These are phyloP conservation scores for Yamadazyma insecticola DNA, from an alignment of 805 yeast species.

Conservation along the genomic window DNA sequence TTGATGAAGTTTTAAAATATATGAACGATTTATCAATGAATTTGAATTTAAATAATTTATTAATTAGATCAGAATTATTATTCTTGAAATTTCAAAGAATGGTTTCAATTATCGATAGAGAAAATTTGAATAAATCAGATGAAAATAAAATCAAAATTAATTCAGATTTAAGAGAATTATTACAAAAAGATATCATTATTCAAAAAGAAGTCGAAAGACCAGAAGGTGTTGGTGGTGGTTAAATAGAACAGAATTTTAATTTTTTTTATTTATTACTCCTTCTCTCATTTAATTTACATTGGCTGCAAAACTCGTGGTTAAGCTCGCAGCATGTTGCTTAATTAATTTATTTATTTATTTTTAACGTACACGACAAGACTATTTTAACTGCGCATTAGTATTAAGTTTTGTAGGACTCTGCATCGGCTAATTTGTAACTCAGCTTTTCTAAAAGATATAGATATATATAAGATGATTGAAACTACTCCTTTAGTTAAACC, in stretches of 20 bases:
- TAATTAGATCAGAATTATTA: constrained; percentile 79
- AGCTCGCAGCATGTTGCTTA: too few species aligned
- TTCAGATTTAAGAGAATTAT: constrained; percentile 53
- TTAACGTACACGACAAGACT: too few species aligned
- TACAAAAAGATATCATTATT: constrained; percentile 58
- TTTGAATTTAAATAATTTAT: constrained; percentile 67
- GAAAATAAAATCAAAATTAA: constrained; percentile 29
- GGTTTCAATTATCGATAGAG: constrained; percentile 71
- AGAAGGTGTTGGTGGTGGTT: constrained; percentile 44
- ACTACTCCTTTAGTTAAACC: constrained; percentile 9
- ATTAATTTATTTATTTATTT: too few species aligned
- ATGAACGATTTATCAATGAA: constrained; percentile 85
- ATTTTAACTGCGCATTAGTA: too few species aligned
- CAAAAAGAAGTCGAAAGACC: constrained; percentile 54
- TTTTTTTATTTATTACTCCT: too few species aligned
- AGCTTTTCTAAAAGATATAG: too few species aligned
- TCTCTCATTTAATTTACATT: too few species aligned
- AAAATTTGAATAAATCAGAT: constrained; percentile 18
- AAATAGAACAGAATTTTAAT: too few species aligned
- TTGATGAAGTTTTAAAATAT: constrained; percentile 89
- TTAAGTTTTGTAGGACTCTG: too few species aligned
- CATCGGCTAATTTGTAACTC: too few species aligned
- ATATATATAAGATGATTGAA: constrained; percentile 12
- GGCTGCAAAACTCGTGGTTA: too few species aligned
- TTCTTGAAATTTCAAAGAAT: constrained; percentile 78